Base-by-base conservation (phyloP, 2,329 filamentous ascomycete genomes). In the Fusarium goolgardi region DNA sequence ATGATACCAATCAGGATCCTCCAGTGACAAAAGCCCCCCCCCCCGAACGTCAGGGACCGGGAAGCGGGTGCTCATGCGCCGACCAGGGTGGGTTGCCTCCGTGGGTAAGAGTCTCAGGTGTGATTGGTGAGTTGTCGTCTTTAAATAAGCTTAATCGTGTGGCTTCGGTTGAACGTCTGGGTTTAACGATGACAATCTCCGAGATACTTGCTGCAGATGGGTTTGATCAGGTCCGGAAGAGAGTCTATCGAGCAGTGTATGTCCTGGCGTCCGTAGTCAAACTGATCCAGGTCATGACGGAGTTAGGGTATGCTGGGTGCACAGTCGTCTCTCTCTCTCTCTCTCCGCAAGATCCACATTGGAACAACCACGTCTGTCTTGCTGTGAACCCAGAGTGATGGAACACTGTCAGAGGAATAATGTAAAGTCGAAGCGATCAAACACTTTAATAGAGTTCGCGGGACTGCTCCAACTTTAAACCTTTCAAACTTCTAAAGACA, bases 401-500 rank as follows among this genome's bases (percentile, higher is more conserved):
- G 5, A 3, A 39, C 29, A 37, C 18, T 37, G 10, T n/a, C 18
- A 23, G 16, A 31, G 3, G 7, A 49, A 20, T 29, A 23, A 39
- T 23, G 20, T 35, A 23, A 39, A 29, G 18, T 41, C 20, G 23
- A 46, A 55, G 21, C 6, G 18, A 40, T 20, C 23, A 32, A 43
- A n/a, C 25, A 29, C 20, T 35, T 7, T 2, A 27, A 25, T 31
- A 23, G 8, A 11, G 12, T n/a, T 23, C 11, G 41, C 6, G 58
- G 57, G 44, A 44, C 18, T n/a, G 21, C 29, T 27, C 31, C 13
- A 59, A 43, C 32, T 65, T 69, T 69, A 63, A 69, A 66, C 27
- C 32, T 65, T 65, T 69, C 69, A 63, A 69, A 66, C 32, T 29
- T 65, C 58, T 69, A 55, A 69, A 63, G 35, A 39, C 6, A 51